Base-by-base conservation (phyloP, 108 stramenopile genomes). In the Skeletonema grethae region DNA sequence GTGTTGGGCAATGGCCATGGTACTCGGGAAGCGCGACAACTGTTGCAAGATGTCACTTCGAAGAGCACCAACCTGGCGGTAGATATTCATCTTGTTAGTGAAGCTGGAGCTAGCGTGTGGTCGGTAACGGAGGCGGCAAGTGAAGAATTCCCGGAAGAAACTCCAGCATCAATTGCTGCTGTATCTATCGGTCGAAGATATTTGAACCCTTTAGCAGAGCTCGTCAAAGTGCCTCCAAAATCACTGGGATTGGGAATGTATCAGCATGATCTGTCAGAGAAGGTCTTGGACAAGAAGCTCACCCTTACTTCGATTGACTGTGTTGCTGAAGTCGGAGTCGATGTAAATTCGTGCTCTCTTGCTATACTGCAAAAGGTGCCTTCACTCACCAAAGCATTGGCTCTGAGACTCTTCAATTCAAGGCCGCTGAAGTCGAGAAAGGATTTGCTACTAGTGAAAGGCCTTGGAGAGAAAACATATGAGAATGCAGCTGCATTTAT, bases 81-180 rank as follows among this genome's bases (percentile, higher is more conserved):
- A 13, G 82, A 84, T 38, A 68, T 86, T 70, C 83, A 80, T 6
- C 55, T 88, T 22, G 87, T 90, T 4, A 86, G 65, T 58, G 90
- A 90, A 73, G 87, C 86, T 56, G 90, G 90, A n/a, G 90, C 90
- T 8, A 87, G 87, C 62, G 90, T 90, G 2, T 90, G 87, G 87
- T 88, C 87, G 61, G 85, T 87, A 30, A 84, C 87, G 5, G 75
- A 85, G 61, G 60, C 50, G 11, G 90, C 90, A 1, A 65, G 32
- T 9, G 53, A 60, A 7, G 90, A 90, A 72, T 90, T 87, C 73
- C 86, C 83, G n/a, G 32, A 85, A 0, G 57, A 82, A 18, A 57
- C 69, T 9, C 83, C 88, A 1, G 72, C 80, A 29, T 71, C 87
- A 28, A 75, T 88, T 55, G 88, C 85, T 10, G 58, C 85, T 6